Percentiles rank a stretch among this genome's conserved stretches.
These are phyloP conservation scores for Cryomyces antarcticus DNA, from an alignment of 495 filamentous ascomycete genomes.

Conservation along the genomic window DNA sequence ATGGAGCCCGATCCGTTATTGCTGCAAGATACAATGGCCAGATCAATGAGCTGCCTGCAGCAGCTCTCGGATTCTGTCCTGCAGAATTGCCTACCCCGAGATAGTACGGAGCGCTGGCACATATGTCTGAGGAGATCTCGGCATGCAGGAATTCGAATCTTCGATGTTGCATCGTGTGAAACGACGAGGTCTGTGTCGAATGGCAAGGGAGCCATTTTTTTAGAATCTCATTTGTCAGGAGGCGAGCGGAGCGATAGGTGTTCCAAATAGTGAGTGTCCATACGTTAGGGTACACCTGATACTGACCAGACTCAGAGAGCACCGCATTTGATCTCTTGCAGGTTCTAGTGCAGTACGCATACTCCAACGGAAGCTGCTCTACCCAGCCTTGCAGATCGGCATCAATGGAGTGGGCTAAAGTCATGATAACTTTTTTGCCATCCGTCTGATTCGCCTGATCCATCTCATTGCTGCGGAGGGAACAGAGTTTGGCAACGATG, in stretches of 20 bases:
- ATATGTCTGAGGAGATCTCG: neutral
- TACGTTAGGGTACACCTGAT: neutral
- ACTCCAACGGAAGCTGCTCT: neutral
- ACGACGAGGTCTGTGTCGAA: neutral
- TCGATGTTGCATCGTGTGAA: neutral
- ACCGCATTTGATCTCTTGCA: too few species aligned
- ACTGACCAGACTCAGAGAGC: neutral
- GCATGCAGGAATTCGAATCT: neutral
- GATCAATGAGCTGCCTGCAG: neutral
- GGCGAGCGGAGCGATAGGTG: neutral
- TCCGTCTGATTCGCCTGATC: too few species aligned
- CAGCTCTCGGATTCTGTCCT: neutral
- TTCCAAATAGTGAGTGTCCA: neutral
- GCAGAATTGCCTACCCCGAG: neutral
- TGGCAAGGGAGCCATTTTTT: neutral
- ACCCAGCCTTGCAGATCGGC: neutral
- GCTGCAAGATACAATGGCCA: neutral
- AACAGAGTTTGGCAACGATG: neutral
- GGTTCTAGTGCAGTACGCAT: too few species aligned
- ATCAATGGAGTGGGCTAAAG: neutral
- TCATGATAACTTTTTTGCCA: neutral
- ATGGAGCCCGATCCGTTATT: neutral
- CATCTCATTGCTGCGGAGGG: neutral
- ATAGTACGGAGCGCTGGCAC: conserved; percentile 1
- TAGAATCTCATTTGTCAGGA: neutral